Evolutionary conservation across 768 basidiomycete species (phyloP), one percentile per base, ranked within the genome.

Genomic region (Podaxis sp.): DNA sequence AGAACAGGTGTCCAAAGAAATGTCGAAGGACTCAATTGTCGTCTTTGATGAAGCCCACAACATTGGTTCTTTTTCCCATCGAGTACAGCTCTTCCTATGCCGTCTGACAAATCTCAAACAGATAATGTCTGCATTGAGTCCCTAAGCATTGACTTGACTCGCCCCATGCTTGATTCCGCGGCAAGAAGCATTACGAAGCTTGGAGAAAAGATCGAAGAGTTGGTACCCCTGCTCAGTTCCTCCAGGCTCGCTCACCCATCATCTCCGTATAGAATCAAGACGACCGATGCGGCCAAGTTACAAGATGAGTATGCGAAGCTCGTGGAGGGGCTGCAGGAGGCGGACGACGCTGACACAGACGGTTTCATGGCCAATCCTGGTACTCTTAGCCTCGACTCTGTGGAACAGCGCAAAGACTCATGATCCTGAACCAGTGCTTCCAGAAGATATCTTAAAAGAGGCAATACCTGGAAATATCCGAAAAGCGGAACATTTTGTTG

Each of bases 31-130:
- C 72, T 90, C 94, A 33, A 99, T 99, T 57, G 95, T 99, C 41
- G 97, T 99, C 1, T 99, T 99, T 70, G 97, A 99, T 70, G 97
- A 99, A 72, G 97, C 97, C 15, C 97, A 99, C 75, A 99, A 99
- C 72, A 99, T 99, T 56, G 96, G 96, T 95, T 67, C 61, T 81
- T 66, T 60, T 58, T 55, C 57, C 41, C 41, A 55, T 61, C 33
- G 6, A 27, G 25, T n/a, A 40, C 24, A 36, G 25, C 24, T 38
- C 25, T 40, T 49, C 59, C 41, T 25, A 43, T 38, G 19, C 37
- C 8, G 46, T 50, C 46, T 62, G 13, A 69, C 47, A 43, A 47
- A 36, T 60, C 36, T 85, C 85, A 43, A 49, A 47, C 67, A 98
- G 96, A 99, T 71, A 99, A 99, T 72, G 97, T 99, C 51, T 99